A percentile compares a stretch with the other conserved stretches of the same genome.
These are phyloP conservation scores for sorghum (Sorghum bicolor) DNA, from an alignment of 176 grass and related monocot species.

Conservation along the genomic window Sorghum_bicolor_NCBIv3 NC_012872.2:62278501-62279000, in stretches of 20 bases:
- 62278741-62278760: conserved; percentile 31
- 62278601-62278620: not conserved
- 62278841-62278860: conserved; percentile 72
- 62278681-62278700: conserved; percentile 14
- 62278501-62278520: conserved; percentile 88
- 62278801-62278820: conserved; percentile 38
- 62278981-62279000: conserved; percentile 42
- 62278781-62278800: conserved; percentile 47
- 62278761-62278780: conserved; percentile 45
- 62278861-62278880: conserved; percentile 77
- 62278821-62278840: conserved; percentile 38
- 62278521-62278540: conserved; percentile 82
- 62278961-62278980: conserved; percentile 57
- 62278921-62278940: conserved; percentile 51
- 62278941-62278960: conserved; percentile 78
- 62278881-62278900: conserved; percentile 33
- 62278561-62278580: not conserved
- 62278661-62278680: conserved; percentile 34
- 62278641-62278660: conserved; percentile 47
- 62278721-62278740: conserved; percentile 7
- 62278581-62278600: not conserved
- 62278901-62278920: conserved; percentile 17
- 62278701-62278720: conserved; percentile 24
- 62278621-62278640: conserved; percentile 66
- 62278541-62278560: conserved; percentile 38